A percentile compares a stretch with the other conserved stretches of the same genome.
phyloP scores from a whole-genome alignment of 345 rosid genomes.

The Brassica cretica region DNA sequence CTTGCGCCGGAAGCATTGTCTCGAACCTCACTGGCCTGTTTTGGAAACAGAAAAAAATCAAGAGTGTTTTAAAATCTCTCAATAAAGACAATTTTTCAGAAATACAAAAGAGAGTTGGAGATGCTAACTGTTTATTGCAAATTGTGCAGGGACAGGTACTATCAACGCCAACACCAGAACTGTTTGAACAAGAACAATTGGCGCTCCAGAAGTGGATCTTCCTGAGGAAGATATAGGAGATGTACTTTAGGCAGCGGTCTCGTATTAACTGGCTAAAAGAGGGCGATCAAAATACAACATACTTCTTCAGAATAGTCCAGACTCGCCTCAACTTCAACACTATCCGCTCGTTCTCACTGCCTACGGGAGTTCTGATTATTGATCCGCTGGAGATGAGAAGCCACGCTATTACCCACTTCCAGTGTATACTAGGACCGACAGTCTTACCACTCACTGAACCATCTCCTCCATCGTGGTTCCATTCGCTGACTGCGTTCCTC shows the following conservation, averaged over 20 bases:
- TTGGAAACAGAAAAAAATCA: background rate
- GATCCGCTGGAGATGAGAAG: background rate
- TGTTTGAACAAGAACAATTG: background rate
- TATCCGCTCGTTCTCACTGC: too few relatives aligned
- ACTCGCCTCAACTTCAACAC: background rate
- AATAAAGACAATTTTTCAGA: background rate
- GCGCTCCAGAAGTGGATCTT: background rate
- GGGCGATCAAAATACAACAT: background rate
- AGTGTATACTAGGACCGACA: too few relatives aligned
- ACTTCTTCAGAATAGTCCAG: background rate
- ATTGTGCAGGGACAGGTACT: background rate
- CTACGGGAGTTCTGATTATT: background rate
- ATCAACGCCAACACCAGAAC: background rate
- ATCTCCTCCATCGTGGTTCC: too few relatives aligned
- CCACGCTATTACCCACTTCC: background rate
- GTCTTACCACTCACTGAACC: too few relatives aligned
- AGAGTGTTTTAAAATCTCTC: background rate
- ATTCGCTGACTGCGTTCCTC: too few relatives aligned
- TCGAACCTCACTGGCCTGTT: background rate
- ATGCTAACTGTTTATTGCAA: background rate
- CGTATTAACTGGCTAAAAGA: background rate
- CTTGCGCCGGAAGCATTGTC: background rate
- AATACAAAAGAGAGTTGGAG: background rate
- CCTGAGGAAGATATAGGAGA: background rate
- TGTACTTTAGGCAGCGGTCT: background rate